Evolutionary conservation across 2,329 filamentous ascomycete species (phyloP).

Genomic region (Metarhizium robertsii): DNA sequence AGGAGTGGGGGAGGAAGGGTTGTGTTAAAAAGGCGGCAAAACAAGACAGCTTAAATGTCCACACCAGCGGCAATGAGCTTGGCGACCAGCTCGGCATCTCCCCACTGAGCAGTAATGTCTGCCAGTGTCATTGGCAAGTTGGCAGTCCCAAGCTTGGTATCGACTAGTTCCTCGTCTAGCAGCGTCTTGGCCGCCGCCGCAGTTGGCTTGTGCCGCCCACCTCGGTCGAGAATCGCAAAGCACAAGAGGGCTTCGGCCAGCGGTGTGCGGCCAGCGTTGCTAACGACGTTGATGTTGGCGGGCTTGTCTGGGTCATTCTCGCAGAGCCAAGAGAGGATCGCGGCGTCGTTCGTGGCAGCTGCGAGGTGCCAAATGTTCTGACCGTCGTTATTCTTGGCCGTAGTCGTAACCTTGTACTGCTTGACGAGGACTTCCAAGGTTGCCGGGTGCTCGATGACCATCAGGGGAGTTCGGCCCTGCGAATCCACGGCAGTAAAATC

Average conservation of each 20-base stretch:
- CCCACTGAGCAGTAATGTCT: not conserved
- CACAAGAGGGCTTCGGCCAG: slow-evolving; percentile 20
- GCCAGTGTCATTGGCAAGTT: not conserved
- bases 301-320: slow-evolving; percentile 18
- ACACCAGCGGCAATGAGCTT: not conserved
- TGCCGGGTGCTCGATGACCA: slow-evolving; percentile 19
- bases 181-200: not conserved
- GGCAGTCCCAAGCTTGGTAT: not conserved
- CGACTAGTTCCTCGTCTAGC: not conserved
- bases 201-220: not conserved
- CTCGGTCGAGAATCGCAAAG: not conserved
- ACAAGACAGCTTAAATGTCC: too few relatives aligned
- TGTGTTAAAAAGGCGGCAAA: too few relatives aligned
- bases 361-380: slow-evolving; percentile 29
- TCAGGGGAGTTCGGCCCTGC: slow-evolving; percentile 24
- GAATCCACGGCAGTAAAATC: slow-evolving; percentile 18
- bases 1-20: too few relatives aligned
- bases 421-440: slow-evolving; percentile 18
- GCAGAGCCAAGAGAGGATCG: slow-evolving; percentile 20
- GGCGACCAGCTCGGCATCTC: not conserved
- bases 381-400: slow-evolving; percentile 18
- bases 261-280: slow-evolving; percentile 17
- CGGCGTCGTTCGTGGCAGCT: slow-evolving; percentile 22
- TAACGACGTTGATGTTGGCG: slow-evolving; percentile 16
- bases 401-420: slow-evolving; percentile 17